A percentile compares a stretch with the other conserved stretches of the same genome.
Conservation (phyloP, 768 basidiomycete genomes). For the Nidularia sp. region DNA sequence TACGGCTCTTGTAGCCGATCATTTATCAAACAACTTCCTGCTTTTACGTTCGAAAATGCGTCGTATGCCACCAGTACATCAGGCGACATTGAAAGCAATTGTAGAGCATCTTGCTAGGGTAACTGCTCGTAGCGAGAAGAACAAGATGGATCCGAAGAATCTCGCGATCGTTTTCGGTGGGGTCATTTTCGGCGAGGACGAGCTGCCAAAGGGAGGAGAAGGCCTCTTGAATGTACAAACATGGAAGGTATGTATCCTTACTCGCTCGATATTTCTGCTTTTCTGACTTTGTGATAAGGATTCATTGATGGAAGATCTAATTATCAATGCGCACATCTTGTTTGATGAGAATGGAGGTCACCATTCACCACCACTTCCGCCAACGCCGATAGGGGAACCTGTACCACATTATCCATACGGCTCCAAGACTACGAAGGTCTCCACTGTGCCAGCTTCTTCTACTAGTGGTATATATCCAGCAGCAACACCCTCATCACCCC, state of each 20-base stretch:
- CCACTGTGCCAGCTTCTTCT: conserved; percentile 38
- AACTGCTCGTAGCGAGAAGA: conserved; percentile 59
- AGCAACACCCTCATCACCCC: conserved; percentile 32
- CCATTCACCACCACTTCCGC: conserved; percentile 67
- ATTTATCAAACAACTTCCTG: conserved; percentile 64
- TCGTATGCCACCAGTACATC: conserved; percentile 77
- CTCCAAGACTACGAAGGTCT: conserved; percentile 65
- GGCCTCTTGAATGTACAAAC: conserved; percentile 65
- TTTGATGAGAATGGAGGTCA: conserved; percentile 55
- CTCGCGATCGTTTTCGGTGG: conserved; percentile 87
- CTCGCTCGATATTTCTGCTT: background rate
- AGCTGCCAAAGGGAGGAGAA: conserved; percentile 74
- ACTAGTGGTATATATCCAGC: conserved; percentile 6
- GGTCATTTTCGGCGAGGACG: conserved; percentile 91
- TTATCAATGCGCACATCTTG: conserved; percentile 60
- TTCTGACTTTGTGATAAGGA: conserved; percentile 22
- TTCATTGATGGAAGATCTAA: conserved; percentile 80
- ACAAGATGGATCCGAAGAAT: conserved; percentile 95
- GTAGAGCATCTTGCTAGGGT: conserved; percentile 82
- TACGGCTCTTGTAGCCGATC: conserved; percentile 48
- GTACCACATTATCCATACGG: conserved; percentile 58
- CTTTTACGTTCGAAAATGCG: conserved; percentile 87
- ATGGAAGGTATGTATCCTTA: conserved; percentile 59
- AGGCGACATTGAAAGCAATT: conserved; percentile 75
- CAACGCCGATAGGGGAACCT: conserved; percentile 65